Conservation (phyloP, 306 rosid genomes). For the Dalbergia oliveri region DNA sequence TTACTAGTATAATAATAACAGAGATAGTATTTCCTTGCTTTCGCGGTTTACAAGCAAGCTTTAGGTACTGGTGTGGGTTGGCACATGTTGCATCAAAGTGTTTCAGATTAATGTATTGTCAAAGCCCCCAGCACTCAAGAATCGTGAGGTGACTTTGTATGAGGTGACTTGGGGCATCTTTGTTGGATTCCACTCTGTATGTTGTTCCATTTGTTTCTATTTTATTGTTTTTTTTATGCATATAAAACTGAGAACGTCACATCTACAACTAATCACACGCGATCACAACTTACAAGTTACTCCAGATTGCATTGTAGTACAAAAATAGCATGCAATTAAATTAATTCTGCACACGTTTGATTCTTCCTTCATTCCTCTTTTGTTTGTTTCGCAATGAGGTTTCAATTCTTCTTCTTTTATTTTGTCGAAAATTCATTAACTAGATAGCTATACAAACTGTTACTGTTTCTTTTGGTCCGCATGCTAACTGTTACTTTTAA, state of each 20-base stretch:
- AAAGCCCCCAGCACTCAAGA: background rate
- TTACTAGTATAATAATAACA: no score
- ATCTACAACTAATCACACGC: background rate
- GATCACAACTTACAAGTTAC: background rate
- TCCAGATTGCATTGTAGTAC: background rate
- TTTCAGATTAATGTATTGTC: slow-evolving; percentile 15
- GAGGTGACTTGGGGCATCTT: slow-evolving; percentile 37
- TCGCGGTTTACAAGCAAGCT: no score
- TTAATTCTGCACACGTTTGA: background rate
- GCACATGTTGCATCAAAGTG: background rate
- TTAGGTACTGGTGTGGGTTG: background rate
- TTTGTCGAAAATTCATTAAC: background rate
- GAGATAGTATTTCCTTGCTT: no score
- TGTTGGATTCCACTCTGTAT: slow-evolving; percentile 26
- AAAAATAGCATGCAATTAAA: background rate
- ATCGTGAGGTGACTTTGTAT: slow-evolving; percentile 14
- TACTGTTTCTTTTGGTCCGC: no score
- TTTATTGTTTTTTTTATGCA: background rate
- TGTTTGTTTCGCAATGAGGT: no score
- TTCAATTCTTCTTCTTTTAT: no score
- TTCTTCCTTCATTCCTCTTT: background rate
- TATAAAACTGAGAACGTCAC: background rate
- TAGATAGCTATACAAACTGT: background rate
- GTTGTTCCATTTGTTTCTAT: slow-evolving; percentile 14
- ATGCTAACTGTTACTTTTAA: background rate